Percentiles rank a stretch among this genome's conserved stretches.
Evolutionary conservation across 169 alveolate species (phyloP).

Genomic region (Plasmodium adleri): DNA sequence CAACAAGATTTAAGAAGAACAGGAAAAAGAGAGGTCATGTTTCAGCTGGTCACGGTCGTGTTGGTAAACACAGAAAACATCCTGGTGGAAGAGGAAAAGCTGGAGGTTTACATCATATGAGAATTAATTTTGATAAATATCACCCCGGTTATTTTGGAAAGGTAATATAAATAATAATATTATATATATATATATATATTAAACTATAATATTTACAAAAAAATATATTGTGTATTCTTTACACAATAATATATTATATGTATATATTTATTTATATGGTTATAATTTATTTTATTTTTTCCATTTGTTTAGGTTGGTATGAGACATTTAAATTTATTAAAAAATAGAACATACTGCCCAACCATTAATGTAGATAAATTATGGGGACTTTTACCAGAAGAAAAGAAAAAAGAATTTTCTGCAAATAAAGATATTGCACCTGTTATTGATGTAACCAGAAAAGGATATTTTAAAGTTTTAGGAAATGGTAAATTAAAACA

Average conservation of each 20-base stretch:
- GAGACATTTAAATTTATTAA: conserved; percentile 96
- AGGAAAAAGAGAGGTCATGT: conserved; percentile 99
- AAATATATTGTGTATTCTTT: too few species aligned
- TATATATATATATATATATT: not conserved
- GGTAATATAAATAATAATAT: conserved; percentile 76
- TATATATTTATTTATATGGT: conserved; percentile 9
- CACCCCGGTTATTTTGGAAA: conserved; percentile 99
- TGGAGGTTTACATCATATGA: conserved; percentile 97
- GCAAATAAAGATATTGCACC: conserved; percentile 93
- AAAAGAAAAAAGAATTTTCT: conserved; percentile 91
- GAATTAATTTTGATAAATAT: conserved; percentile 95
- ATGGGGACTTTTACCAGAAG: conserved; percentile 96
- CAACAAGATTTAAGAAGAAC: conserved; percentile 95
- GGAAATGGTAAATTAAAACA: conserved; percentile 97
- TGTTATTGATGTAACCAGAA: conserved; percentile 97
- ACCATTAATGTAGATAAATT: conserved; percentile 95
- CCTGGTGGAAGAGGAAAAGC: conserved; percentile 99
- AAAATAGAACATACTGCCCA: conserved; percentile 92
- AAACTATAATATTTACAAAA: not conserved
- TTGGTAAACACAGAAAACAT: conserved; percentile 99
- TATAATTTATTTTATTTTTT: not conserved
- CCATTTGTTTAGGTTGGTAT: conserved; percentile 92
- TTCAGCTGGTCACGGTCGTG: conserved; percentile 99
- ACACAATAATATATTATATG: not conserved
- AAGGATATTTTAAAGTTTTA: conserved; percentile 98